Evolutionary conservation across 169 alveolate genomes (phyloP).

Genomic region (Theileria parva): DNA sequence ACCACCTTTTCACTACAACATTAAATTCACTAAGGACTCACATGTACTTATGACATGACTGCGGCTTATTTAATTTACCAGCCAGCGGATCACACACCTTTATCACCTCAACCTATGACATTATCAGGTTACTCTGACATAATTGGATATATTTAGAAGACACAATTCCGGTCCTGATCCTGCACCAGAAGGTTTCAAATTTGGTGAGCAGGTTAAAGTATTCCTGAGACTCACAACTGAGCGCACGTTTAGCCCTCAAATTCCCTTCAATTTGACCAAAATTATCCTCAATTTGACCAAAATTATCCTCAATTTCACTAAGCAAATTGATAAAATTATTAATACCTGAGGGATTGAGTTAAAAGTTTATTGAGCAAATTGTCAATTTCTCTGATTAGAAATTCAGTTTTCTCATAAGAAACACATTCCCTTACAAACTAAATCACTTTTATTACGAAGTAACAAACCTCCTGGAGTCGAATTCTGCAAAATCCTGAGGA

Average conservation of each 20-base stretch:
- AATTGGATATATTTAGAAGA: too few relatives aligned
- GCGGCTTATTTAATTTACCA: conserved; percentile 1
- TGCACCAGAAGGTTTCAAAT: conserved; percentile 24
- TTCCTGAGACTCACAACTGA: neutral
- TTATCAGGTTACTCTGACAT: too few relatives aligned
- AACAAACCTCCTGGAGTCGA: conserved; percentile 23
- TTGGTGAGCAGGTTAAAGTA: neutral
- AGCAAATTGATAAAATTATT: neutral
- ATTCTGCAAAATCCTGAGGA: conserved; percentile 11
- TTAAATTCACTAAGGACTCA: neutral
- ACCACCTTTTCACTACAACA: conserved; percentile 25
- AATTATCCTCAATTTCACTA: neutral
- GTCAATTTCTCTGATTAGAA: conserved; percentile 31
- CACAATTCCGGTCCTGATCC: conserved; percentile 7
- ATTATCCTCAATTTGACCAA: neutral
- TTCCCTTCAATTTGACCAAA: too few relatives aligned
- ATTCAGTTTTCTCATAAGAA: neutral
- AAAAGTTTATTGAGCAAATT: conserved; percentile 12
- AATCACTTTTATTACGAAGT: neutral
- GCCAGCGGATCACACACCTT: conserved; percentile 40
- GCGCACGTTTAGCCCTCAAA: neutral
- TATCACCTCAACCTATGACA: conserved; percentile 36
- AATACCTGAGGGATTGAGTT: conserved; percentile 5
- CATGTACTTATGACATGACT: conserved; percentile 31
- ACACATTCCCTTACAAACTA: conserved; percentile 23